Evolutionary conservation across 1,139 yeast species (phyloP), one percentile per base, ranked within the genome.

Genomic region (Saccharomycopsis hybrid): DNA sequence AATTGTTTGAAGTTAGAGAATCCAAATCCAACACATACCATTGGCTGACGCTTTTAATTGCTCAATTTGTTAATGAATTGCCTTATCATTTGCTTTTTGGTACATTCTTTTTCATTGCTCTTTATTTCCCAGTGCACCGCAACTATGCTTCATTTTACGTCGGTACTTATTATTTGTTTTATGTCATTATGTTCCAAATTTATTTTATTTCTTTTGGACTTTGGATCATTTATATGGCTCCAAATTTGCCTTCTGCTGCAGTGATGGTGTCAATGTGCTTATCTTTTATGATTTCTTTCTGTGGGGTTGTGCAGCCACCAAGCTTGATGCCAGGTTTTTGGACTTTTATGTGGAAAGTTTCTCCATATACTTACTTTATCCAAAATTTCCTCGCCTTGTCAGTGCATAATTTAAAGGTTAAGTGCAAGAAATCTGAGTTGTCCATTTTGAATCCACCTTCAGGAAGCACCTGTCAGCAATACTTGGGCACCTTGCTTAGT

Each of bases 311-410:
- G 48, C 85, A 80, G 60, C 83, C 84, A 13, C 67, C 65, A 25
- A 51, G 59, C 2, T 67, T 76, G 51, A 74, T 81, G 76, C 85
- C 85, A n/a, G 80, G 81, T 1, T 85, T 67, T 84, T 83, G 82
- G 73, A 83, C 70, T 41, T 53, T 51, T 46, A 72, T 73, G 76
- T 73, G 72, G 66, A 67, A 74, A 60, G 61, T 61, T 48, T 71
- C 70, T 52, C 77, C 78, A 28, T 68, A 70, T 62, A 58, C 60
- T 18, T 58, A 59, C 43, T 53, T 53, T 43, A 33, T 64, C 13
- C 60, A 60, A 41, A 58, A 53, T 5, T 56, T 65, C 43, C 53
- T 60, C 50, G 48, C 59, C 25, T 51, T 58, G 30, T 58, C 59
- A 5, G 51, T 63, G 40, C 64, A 64, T 31, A 51, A 57, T n/a